These are phyloP conservation scores for Kwoniella dejecticola DNA, from an alignment of 768 basidiomycete species.

Conservation along the genomic window DNA sequence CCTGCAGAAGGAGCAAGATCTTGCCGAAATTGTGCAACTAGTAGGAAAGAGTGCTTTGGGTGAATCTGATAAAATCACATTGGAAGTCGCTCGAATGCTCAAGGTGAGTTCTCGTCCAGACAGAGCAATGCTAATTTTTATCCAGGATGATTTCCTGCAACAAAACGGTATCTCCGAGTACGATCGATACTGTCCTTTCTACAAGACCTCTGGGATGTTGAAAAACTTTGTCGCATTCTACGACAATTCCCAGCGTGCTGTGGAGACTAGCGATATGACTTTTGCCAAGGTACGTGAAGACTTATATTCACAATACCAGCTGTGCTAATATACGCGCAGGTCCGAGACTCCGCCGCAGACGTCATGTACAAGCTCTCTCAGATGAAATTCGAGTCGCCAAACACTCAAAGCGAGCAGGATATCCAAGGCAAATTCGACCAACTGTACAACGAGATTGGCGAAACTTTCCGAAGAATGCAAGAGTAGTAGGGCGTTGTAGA, in stretches of 20 bases:
- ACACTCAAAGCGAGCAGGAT: slow-evolving; percentile 78
- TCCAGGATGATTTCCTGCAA: slow-evolving; percentile 60
- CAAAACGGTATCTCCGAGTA: slow-evolving; percentile 99
- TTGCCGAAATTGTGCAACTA: slow-evolving; percentile 98
- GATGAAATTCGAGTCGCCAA: slow-evolving; percentile 97
- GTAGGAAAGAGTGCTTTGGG: slow-evolving; percentile 98
- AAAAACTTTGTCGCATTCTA: slow-evolving; percentile 92
- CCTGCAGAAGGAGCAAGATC: slow-evolving; percentile 95
- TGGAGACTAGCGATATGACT: slow-evolving; percentile 69
- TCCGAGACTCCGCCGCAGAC: slow-evolving; percentile 82
- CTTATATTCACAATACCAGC: neutral
- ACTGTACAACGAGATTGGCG: slow-evolving; percentile 81
- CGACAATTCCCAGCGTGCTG: slow-evolving; percentile 82
- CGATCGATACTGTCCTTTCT: slow-evolving; percentile 96
- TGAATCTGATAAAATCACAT: slow-evolving; percentile 95
- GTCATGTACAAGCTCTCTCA: slow-evolving; percentile 97
- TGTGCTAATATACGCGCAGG: slow-evolving; percentile 57
- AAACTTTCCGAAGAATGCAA: slow-evolving; percentile 66
- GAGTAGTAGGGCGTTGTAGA: slow-evolving; percentile 43
- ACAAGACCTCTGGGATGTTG: slow-evolving; percentile 97
- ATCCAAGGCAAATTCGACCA: slow-evolving; percentile 80
- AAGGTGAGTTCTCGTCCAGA: slow-evolving; percentile 59
- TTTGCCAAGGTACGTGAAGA: slow-evolving; percentile 50
- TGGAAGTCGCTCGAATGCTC: slow-evolving; percentile 94
- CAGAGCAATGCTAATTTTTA: slow-evolving; percentile 3